Conservation (phyloP, 345 rosid species). For the Camelina laxa region DNA sequence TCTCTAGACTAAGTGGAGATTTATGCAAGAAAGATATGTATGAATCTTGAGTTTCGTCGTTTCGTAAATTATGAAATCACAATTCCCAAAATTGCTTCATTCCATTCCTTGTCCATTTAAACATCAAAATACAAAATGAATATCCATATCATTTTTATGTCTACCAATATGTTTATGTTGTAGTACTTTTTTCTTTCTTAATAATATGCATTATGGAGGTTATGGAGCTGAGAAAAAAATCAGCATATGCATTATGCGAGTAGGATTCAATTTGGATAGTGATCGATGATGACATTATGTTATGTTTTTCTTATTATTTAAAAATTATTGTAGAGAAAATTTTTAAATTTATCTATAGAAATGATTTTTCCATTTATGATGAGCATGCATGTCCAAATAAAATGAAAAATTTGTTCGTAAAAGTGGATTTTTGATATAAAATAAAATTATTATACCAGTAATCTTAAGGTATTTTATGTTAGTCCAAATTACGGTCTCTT, state of each 20-base stretch:
- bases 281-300: too few species aligned
- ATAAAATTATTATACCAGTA: too few species aligned
- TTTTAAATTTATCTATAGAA: too few species aligned
- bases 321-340: too few species aligned
- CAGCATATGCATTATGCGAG: not conserved
- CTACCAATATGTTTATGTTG: too few species aligned
- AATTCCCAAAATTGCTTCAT: not conserved
- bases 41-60: slow-evolving; percentile 26
- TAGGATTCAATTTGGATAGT: not conserved
- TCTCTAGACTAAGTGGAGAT: slow-evolving; percentile 26
- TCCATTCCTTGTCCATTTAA: not conserved
- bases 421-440: not conserved
- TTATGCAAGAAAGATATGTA: slow-evolving; percentile 38
- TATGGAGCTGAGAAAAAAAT: not conserved
- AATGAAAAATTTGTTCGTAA: not conserved
- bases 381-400: not conserved
- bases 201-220: too few species aligned
- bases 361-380: too few species aligned
- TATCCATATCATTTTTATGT: not conserved
- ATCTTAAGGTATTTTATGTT: too few species aligned
- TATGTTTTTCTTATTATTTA: too few species aligned
- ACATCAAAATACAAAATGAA: not conserved
- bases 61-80: not conserved
- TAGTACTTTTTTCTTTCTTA: too few species aligned
- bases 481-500: not conserved